Conservation (phyloP, 2,329 filamentous ascomycete species). For the Remersonia thermophila region DNA sequence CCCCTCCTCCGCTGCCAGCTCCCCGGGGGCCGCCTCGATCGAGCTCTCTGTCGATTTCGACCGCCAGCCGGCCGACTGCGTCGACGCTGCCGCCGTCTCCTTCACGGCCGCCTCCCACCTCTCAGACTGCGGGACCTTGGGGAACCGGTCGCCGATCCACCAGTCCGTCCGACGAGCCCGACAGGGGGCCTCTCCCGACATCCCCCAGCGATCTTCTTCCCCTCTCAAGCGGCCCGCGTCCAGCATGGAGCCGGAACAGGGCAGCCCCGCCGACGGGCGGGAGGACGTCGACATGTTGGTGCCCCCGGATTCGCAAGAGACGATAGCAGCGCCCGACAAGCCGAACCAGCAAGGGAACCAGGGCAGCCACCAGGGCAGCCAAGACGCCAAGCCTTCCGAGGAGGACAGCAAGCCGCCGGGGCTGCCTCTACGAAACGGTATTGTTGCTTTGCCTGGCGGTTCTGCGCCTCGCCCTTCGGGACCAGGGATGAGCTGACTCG, state of each 20-base stretch:
- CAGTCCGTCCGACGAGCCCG: constrained; percentile 39
- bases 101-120: constrained; percentile 23
- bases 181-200: constrained; percentile 48
- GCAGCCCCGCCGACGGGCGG: constrained; percentile 23
- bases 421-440: constrained; percentile 17
- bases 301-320: constrained; percentile 16
- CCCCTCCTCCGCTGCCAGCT: constrained; percentile 44
- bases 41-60: constrained; percentile 46
- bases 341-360: constrained; percentile 6
- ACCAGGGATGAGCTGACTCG: constrained; percentile 3
- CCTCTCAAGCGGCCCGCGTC: constrained; percentile 52
- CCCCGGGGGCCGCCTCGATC: constrained; percentile 44
- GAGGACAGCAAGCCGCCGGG: constrained; percentile 7
- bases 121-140: constrained; percentile 20
- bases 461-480: not conserved
- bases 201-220: constrained; percentile 49
- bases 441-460: not conserved
- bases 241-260: constrained; percentile 43
- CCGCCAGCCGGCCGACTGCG: constrained; percentile 30
- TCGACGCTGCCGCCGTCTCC: constrained; percentile 25
- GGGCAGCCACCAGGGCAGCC: not conserved
- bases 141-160: constrained; percentile 41
- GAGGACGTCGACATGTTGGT: constrained; percentile 36
- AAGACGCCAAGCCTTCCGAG: not conserved
- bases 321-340: constrained; percentile 3